Evolutionary conservation across 129 eudicot genomes (phyloP).

Genomic region (Ambrosia artemisiifolia): DNA sequence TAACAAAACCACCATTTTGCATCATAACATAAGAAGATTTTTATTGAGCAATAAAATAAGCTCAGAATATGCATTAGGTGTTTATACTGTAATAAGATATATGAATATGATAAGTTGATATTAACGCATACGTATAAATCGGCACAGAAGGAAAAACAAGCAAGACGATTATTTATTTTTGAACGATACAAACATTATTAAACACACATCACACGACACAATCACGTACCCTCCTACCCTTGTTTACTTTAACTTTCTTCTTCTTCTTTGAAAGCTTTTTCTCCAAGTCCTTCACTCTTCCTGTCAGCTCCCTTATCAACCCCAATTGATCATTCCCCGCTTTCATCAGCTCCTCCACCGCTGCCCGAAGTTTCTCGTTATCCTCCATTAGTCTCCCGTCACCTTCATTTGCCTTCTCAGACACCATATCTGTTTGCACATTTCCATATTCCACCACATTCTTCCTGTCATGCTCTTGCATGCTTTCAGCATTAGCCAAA

Average conservation of each 20-base stretch:
- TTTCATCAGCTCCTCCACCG: constrained; percentile 53
- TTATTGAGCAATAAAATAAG: no score
- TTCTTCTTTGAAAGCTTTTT: constrained; percentile 46
- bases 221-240: background rate
- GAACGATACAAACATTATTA: no score
- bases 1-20: no score
- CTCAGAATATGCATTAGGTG: no score
- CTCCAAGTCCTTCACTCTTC: constrained; percentile 66
- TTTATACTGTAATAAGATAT: no score
- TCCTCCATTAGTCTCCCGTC: constrained; percentile 41
- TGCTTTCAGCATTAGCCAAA: no score
- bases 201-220: background rate
- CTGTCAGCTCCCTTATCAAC: constrained; percentile 55
- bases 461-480: background rate
- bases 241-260: constrained; percentile 26
- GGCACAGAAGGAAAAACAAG: background rate
- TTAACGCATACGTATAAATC: no score
- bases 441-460: background rate
- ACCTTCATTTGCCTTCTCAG: background rate
- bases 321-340: constrained; percentile 57
- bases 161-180: background rate
- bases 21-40: no score
- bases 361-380: constrained; percentile 48
- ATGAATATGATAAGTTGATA: no score
- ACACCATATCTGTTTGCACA: background rate